Base-by-base conservation (phyloP, 768 basidiomycete species). In the Tylopilus cervinicoccineus region DNA sequence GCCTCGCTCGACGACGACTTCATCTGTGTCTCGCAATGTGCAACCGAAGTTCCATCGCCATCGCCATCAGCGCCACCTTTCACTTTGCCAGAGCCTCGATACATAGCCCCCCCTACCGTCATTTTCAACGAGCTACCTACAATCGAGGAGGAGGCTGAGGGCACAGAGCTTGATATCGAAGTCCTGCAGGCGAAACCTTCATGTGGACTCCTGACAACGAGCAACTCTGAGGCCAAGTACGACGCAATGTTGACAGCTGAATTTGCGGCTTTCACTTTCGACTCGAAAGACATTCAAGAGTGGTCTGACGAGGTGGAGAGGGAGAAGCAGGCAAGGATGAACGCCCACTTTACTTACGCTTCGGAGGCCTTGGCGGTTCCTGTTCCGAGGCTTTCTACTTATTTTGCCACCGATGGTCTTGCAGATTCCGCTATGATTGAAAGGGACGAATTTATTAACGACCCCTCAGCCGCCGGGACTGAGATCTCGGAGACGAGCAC, bases 271-370 rank as follows among this genome's bases (percentile, higher is more conserved):
- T 58, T 58, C 36, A 37, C 47, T 6, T 38, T 57, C 28, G 26
- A 47, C 33, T 53, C 51, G 37, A 29, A 41, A n/a, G 43, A 48
- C 27, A 20, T 54, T n/a, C 39, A 50, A 10, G 56, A 54, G 19
- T 57, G 55, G 55, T 39, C 46, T 6, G 52, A 54, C 16, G 46
- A 57, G 19, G 32, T 54, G 29, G 56, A 57, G 43, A 48, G 6
- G 26, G 28, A 37, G 39, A 48, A 47, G 19, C 48, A 58, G 27
- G 45, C 38, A 5, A 39, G 26, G 48, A 53, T 50, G 45, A 51
- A 57, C 24, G 39, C 43, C 12, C 38, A 57, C 40, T 58, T 58
- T 50, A 23, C 43, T 19, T 58, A 45, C 17, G 47, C 41, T 19
- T 43, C 38, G 23, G 22, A 45, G 31, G 55, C 48, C 12, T 32